A percentile compares a stretch with the other conserved stretches of the same genome.
Evolutionary conservation across 106 monocot species (phyloP).

Genomic region (Ottelia alismoides): DNA sequence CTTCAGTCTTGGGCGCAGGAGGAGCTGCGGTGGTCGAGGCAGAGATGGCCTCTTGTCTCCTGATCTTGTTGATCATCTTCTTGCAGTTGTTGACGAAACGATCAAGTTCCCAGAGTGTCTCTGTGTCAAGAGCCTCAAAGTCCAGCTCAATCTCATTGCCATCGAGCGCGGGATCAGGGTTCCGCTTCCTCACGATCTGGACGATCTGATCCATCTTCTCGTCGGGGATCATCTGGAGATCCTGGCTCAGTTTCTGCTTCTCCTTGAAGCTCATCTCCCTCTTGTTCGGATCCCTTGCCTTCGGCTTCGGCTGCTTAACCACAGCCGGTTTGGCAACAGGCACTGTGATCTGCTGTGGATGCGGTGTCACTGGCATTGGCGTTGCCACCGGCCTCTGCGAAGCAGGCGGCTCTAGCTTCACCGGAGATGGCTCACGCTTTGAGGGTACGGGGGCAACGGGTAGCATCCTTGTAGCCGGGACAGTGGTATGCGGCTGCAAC

Average conservation of each 20-base stretch:
- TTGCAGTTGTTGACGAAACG: slow-evolving; percentile 57
- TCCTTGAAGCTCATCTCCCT: slow-evolving; percentile 77
- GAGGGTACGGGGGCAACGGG: slow-evolving; percentile 1
- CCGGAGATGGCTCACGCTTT: neutral
- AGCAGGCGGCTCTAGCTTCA: neutral
- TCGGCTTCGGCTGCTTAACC: slow-evolving; percentile 49
- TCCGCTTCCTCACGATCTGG: slow-evolving; percentile 56
- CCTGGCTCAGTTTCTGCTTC: slow-evolving; percentile 63
- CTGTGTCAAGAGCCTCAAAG: slow-evolving; percentile 61
- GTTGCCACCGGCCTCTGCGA: neutral
- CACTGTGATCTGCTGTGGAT: neutral
- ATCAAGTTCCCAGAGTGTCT: slow-evolving; percentile 91
- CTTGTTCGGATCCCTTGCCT: slow-evolving; percentile 57
- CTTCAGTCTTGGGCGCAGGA: neutral
- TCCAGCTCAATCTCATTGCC: slow-evolving; percentile 76
- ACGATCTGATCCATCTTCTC: slow-evolving; percentile 74
- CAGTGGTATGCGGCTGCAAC: neutral
- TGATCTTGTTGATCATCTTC: slow-evolving; percentile 57
- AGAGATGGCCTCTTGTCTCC: slow-evolving; percentile 27
- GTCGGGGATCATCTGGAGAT: slow-evolving; percentile 49
- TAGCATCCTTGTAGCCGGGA: neutral
- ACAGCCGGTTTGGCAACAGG: neutral
- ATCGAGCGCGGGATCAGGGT: slow-evolving; percentile 34
- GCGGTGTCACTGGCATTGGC: neutral
- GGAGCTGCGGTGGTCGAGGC: slow-evolving; percentile 2